A percentile compares a stretch with the other conserved stretches of the same genome.
These are phyloP conservation scores for Podila verticillata DNA, from an alignment of 192 early-diverging fungal species.

Conservation along the genomic window DNA sequence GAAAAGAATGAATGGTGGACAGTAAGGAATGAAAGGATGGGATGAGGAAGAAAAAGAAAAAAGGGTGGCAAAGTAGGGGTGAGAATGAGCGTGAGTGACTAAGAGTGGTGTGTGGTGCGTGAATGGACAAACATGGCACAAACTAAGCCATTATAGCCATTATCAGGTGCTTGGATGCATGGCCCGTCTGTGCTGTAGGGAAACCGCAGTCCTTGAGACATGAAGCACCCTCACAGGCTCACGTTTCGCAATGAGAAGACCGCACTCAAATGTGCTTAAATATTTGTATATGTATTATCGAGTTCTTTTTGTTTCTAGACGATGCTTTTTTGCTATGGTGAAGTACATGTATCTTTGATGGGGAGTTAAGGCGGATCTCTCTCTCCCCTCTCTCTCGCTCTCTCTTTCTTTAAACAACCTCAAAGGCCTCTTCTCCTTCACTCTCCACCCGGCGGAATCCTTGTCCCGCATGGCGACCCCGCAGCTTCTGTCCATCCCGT, in stretches of 20 bases:
- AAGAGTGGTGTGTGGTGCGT: no score
- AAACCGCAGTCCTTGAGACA: no score
- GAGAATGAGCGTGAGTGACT: no score
- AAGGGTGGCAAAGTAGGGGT: neutral
- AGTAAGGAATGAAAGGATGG: neutral
- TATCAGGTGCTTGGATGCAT: no score
- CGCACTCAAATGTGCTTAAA: no score
- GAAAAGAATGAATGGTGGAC: neutral
- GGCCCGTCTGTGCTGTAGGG: no score
- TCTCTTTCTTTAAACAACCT: conserved; percentile 25
- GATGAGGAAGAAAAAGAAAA: neutral
- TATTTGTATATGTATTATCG: no score
- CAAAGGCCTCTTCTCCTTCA: conserved; percentile 49
- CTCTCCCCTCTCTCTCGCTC: neutral
- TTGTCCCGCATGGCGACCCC: conserved; percentile 23
- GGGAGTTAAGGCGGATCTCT: no score
- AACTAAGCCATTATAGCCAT: no score
- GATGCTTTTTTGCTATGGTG: neutral
- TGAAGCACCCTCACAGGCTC: no score
- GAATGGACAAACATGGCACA: no score
- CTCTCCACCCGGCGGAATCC: conserved; percentile 43
- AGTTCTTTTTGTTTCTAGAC: neutral
- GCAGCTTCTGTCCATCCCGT: conserved; percentile 12
- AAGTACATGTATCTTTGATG: neutral
- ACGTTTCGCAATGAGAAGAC: no score